Conservation (phyloP, 768 basidiomycete species). For the Russula brevipes region DNA sequence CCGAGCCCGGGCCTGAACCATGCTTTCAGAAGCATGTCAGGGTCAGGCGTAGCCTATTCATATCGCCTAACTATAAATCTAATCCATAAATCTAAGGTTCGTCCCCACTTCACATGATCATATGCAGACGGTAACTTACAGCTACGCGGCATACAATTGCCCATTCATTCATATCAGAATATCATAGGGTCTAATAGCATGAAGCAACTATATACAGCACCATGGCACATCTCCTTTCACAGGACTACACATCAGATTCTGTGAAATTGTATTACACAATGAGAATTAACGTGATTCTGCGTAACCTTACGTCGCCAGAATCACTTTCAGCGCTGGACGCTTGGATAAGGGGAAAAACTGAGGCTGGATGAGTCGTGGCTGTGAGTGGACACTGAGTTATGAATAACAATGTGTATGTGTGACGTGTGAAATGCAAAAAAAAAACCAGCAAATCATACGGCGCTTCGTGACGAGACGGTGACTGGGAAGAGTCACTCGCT, state of each 20-base stretch:
- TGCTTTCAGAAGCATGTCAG: not conserved
- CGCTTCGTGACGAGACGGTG: constrained; percentile 1
- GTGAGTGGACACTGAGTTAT: constrained; percentile 15
- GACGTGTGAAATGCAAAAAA: constrained; percentile 13
- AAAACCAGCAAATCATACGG: constrained; percentile 1
- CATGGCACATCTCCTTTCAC: not conserved
- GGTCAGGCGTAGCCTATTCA: not conserved
- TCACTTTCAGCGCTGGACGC: not conserved
- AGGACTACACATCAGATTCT: not conserved
- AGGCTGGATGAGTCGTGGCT: constrained; percentile 14
- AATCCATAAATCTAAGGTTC: not conserved
- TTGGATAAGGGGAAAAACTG: not conserved
- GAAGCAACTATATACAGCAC: not conserved
- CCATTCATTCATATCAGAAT: not conserved
- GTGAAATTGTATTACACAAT: constrained; percentile 13
- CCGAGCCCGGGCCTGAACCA: not conserved
- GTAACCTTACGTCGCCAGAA: constrained; percentile 1
- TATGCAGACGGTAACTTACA: not conserved
- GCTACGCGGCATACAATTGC: too few species aligned
- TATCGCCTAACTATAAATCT: not conserved
- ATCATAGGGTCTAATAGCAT: not conserved
- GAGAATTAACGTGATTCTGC: constrained; percentile 3
- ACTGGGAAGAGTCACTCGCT: not conserved
- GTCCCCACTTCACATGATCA: not conserved
- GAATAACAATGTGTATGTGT: constrained; percentile 22